These are phyloP conservation scores for Endothia cerciana DNA, from an alignment of 2,329 filamentous ascomycete species.

Conservation along the genomic window DNA sequence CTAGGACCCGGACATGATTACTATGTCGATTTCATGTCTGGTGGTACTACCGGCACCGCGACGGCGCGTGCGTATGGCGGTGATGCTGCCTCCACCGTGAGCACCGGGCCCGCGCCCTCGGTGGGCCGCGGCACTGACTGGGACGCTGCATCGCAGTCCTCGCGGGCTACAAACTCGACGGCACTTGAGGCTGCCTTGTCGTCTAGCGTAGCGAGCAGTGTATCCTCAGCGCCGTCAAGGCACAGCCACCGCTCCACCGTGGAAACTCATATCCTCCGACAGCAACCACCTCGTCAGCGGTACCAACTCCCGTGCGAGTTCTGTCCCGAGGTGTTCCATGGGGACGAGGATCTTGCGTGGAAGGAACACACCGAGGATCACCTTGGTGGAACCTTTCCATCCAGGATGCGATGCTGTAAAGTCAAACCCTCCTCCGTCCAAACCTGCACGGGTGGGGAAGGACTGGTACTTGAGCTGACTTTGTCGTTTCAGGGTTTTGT, in stretches of 20 bases:
- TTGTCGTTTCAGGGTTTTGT: constrained; percentile 47
- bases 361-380: constrained; percentile 50
- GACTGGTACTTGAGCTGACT: constrained; percentile 12
- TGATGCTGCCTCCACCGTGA: neutral
- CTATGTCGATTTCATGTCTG: neutral
- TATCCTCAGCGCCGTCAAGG: constrained; percentile 12
- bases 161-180: neutral
- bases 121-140: neutral
- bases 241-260: constrained; percentile 9
- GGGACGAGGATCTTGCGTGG: constrained; percentile 47
- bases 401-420: constrained; percentile 21
- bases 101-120: neutral
- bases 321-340: constrained; percentile 45
- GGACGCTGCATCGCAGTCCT: neutral
- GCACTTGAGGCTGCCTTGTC: neutral
- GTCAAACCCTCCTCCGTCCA: neutral
- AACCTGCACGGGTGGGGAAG: no score
- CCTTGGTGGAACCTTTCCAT: constrained; percentile 41
- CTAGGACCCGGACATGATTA: neutral
- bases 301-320: constrained; percentile 53
- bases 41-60: neutral
- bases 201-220: neutral
- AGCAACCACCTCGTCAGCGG: neutral
- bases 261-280: constrained; percentile 13
- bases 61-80: neutral